phyloP scores from a whole-genome alignment of 78 protist genomes.

The Dictyostelium firmibasis region DNA sequence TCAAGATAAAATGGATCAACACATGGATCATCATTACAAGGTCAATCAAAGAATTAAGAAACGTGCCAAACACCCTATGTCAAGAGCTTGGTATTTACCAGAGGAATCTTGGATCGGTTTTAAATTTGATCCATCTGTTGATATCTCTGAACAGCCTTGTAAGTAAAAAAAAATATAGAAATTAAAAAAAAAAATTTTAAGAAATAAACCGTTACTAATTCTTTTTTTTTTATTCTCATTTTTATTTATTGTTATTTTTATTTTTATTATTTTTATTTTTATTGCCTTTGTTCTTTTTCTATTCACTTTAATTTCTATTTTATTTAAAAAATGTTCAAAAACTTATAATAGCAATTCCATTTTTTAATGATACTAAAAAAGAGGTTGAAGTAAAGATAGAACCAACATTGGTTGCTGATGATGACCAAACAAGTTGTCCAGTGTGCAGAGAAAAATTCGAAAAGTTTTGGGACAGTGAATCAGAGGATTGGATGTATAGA shows the following conservation, averaged over 20 bases:
- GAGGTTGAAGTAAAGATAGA: slow-evolving; percentile 12
- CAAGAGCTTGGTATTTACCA: slow-evolving; percentile 52
- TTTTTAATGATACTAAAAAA: slow-evolving; percentile 34
- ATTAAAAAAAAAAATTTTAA: too few relatives aligned
- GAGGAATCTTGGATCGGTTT: slow-evolving; percentile 42
- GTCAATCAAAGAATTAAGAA: slow-evolving; percentile 34
- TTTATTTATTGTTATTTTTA: too few relatives aligned
- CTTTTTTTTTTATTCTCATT: too few relatives aligned
- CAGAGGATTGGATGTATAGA: slow-evolving; percentile 77
- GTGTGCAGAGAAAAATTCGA: slow-evolving; percentile 80
- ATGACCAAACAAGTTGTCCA: slow-evolving; percentile 71
- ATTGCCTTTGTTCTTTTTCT: too few relatives aligned
- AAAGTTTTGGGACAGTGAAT: slow-evolving; percentile 61
- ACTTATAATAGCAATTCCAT: slow-evolving; percentile 58
- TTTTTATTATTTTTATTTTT: too few relatives aligned
- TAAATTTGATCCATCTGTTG: not conserved
- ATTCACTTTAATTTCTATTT: too few relatives aligned
- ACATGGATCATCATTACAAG: slow-evolving; percentile 68
- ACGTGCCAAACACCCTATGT: slow-evolving; percentile 59
- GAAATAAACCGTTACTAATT: too few relatives aligned
- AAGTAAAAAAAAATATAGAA: slow-evolving; percentile 2
- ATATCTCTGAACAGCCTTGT: slow-evolving; percentile 40
- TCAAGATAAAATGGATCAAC: slow-evolving; percentile 6
- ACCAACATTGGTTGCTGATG: slow-evolving; percentile 50
- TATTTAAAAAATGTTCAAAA: too few relatives aligned